phyloP scores from a whole-genome alignment of 2,329 filamentous ascomycete species.

The Sarocladium brachiariae region DNA sequence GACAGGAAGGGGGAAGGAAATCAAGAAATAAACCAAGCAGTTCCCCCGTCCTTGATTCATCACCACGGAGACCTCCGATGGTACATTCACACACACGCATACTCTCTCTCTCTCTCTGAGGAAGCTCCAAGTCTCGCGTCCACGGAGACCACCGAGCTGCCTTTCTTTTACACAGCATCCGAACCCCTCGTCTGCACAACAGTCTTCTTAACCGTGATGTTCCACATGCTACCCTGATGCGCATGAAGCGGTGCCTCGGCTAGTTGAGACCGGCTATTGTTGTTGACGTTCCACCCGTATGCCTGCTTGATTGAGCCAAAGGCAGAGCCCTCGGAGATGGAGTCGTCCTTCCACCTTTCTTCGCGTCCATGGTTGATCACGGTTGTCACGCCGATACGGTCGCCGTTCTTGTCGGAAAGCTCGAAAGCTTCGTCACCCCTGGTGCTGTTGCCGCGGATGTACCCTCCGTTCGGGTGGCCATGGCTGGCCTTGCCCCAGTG shows the following conservation, averaged over 20 bases:
- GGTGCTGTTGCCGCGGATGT: slow-evolving; percentile 15
- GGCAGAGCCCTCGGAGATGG: neutral
- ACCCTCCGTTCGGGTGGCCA: slow-evolving; percentile 13
- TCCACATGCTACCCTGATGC: slow-evolving; percentile 15
- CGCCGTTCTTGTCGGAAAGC: slow-evolving; percentile 10
- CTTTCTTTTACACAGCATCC: neutral
- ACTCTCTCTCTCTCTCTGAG: too few relatives aligned
- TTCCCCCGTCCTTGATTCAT: too few relatives aligned
- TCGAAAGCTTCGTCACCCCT: slow-evolving; percentile 13
- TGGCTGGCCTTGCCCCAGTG: slow-evolving; percentile 15
- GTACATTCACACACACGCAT: too few relatives aligned
- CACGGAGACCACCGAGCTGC: too few relatives aligned
- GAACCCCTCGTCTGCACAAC: slow-evolving; percentile 17
- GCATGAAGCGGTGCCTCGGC: slow-evolving; percentile 11
- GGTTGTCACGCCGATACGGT: slow-evolving; percentile 17
- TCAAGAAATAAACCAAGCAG: too few relatives aligned
- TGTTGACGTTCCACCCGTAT: slow-evolving; percentile 19
- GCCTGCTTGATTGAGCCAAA: slow-evolving; percentile 8
- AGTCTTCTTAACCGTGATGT: slow-evolving; percentile 19
- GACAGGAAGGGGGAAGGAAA: too few relatives aligned
- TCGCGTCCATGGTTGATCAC: slow-evolving; percentile 15
- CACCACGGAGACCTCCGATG: too few relatives aligned
- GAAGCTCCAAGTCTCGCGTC: too few relatives aligned
- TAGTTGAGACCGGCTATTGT: slow-evolving; percentile 17
- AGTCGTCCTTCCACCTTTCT: neutral